Evolutionary conservation across 2,329 filamentous ascomycete species (phyloP), one percentile per base, ranked within the genome.

Genomic region (Escovopsis sp.): DNA sequence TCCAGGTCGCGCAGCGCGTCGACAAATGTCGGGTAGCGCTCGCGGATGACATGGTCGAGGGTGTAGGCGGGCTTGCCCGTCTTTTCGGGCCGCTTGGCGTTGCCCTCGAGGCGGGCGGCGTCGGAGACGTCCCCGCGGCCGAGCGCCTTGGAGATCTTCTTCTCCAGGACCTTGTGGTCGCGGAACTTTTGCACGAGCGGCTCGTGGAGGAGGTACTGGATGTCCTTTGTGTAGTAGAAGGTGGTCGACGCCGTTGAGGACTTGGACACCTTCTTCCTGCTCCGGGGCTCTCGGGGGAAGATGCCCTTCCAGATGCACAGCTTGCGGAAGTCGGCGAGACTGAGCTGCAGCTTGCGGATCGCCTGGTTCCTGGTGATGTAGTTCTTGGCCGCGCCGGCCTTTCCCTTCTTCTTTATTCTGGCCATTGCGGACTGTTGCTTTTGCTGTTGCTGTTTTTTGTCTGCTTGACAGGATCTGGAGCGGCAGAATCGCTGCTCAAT

Each of bases 221-320:
- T 95, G 61, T 98, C 91, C 70, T 94, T 94, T 59, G 88, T 68
- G 59, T 82, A 83, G 67, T 83, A 83, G 54, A 96, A 98, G 48
- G 91, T 98, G 26, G 89, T 96, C 43, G 83, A 88, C 47, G 82
- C 80, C 33, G 85, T 94, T 26, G 87, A 79, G 46, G 85, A 86
- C 65, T 93, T 94, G 59, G 83, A 85, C 36, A 85, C 91, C 75
- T 95, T 95, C 72, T 94, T 95, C 72, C 87, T 89, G 70, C 83
- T 94, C 59, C 91, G 79, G 49, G 91, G 91, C 70, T 98, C 91
- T 57, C 91, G 84, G 51, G 91, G 91, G 66, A 95, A 98, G 62
- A 98, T 96, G 55, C 88, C 91, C 72, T 96, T 96, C 82, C 94
- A 98, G 64, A 98, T 98, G 69, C 91, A 98, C 60, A 98, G 75